These are phyloP conservation scores for Ophioceras dolichostomum DNA, from an alignment of 2,329 filamentous ascomycete genomes.

Conservation along the genomic window DNA sequence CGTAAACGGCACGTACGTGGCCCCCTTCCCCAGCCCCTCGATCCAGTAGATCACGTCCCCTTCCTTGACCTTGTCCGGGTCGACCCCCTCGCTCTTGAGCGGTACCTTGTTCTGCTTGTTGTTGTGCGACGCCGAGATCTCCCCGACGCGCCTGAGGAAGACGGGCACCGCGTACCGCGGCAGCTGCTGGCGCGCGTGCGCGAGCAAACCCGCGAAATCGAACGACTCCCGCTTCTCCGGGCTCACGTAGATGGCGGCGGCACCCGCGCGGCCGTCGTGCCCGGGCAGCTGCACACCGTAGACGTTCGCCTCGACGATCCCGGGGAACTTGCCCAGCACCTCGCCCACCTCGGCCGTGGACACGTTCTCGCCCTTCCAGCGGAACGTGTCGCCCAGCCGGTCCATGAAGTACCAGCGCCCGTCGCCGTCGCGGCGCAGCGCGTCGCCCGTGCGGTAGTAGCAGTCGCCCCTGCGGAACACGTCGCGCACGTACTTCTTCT, in stretches of 20 bases:
- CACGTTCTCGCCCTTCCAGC: slow-evolving; percentile 77
- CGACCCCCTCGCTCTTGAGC: slow-evolving; percentile 53
- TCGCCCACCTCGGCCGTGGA: slow-evolving; percentile 72
- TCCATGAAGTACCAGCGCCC: slow-evolving; percentile 62
- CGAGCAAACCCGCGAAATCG: slow-evolving; percentile 47
- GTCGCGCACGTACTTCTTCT: slow-evolving; percentile 51
- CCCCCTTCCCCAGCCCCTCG: slow-evolving; percentile 40
- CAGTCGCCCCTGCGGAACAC: slow-evolving; percentile 56
- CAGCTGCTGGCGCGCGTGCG: slow-evolving; percentile 43
- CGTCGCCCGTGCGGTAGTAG: slow-evolving; percentile 58
- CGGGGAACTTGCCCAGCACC: slow-evolving; percentile 53
- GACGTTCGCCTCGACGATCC: slow-evolving; percentile 68
- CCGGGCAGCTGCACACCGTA: slow-evolving; percentile 71
- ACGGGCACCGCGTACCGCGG: slow-evolving; percentile 66
- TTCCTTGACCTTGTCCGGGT: slow-evolving; percentile 33
- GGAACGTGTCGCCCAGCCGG: slow-evolving; percentile 58
- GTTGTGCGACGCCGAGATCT: slow-evolving; percentile 54
- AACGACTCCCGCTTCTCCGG: slow-evolving; percentile 23
- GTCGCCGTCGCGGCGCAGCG: slow-evolving; percentile 46
- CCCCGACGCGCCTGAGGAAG: slow-evolving; percentile 52
- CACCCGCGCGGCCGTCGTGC: slow-evolving; percentile 76
- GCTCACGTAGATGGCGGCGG: slow-evolving; percentile 27
- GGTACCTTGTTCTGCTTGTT: slow-evolving; percentile 73
- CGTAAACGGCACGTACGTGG: slow-evolving; percentile 46
- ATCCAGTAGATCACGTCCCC: slow-evolving; percentile 39